Conservation (phyloP, 2,329 filamentous ascomycete genomes). For the Pseudocercospora cruenta region DNA sequence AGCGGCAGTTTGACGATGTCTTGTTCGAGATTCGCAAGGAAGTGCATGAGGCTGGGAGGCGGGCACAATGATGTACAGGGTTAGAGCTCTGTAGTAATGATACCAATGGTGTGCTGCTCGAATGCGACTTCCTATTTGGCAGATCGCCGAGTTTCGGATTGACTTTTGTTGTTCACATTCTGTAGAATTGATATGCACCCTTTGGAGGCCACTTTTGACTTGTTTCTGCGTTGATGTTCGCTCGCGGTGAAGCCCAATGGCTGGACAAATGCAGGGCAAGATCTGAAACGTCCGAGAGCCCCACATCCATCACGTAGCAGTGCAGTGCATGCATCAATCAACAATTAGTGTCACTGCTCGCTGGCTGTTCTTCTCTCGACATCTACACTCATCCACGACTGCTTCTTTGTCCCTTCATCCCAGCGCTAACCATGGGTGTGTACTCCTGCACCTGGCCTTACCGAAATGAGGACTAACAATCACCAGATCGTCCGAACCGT, state of each 20-base stretch:
- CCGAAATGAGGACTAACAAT: not conserved
- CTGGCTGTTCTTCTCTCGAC: not conserved
- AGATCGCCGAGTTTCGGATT: not conserved
- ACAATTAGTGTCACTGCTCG: not conserved
- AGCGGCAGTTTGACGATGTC: constrained; percentile 74
- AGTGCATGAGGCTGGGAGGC: constrained; percentile 66
- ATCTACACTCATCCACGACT: not conserved
- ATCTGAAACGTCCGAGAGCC: not conserved
- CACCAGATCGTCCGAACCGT: constrained; percentile 75
- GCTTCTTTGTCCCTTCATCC: not conserved
- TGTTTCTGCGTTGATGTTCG: not conserved
- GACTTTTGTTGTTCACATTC: not conserved
- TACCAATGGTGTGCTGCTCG: not conserved
- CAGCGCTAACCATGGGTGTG: not conserved
- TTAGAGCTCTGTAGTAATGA: not conserved
- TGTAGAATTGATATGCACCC: not conserved
- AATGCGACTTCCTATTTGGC: not conserved
- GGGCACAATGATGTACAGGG: not conserved
- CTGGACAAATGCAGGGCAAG: not conserved
- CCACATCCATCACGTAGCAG: not conserved
- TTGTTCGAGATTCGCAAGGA: constrained; percentile 78
- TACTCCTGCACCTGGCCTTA: not conserved
- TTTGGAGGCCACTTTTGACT: not conserved
- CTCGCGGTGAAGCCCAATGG: not conserved
- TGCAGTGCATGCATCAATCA: not conserved